A percentile compares a stretch with the other conserved stretches of the same genome.
These are phyloP conservation scores for Infundibulicybe gibba DNA, from an alignment of 768 basidiomycete species.

Conservation along the genomic window DNA sequence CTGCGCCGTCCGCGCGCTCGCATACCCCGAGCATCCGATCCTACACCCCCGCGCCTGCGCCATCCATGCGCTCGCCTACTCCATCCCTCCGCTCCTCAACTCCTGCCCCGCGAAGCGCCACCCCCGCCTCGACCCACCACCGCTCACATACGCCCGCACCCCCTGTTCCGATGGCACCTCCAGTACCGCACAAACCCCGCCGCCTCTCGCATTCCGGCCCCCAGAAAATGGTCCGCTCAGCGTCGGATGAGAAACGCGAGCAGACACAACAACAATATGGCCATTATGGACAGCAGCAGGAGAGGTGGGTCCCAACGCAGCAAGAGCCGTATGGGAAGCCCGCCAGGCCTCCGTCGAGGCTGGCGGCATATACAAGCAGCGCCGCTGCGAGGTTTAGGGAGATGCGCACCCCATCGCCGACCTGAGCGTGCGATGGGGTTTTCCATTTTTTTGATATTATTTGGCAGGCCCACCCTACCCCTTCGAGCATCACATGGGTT, in stretches of 20 bases:
- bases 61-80: constrained; percentile 25
- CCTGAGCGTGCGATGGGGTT: constrained; percentile 10
- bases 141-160: constrained; percentile 23
- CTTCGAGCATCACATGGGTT: background rate
- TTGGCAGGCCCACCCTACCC: constrained; percentile 25
- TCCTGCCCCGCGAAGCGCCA: constrained; percentile 25
- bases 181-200: constrained; percentile 41
- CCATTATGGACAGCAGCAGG: constrained; percentile 3
- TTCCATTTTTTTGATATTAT: constrained; percentile 3
- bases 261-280: constrained; percentile 36
- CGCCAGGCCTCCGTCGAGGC: constrained; percentile 23
- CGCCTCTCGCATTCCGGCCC: constrained; percentile 50
- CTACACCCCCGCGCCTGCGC: constrained; percentile 40
- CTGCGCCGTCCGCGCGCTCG: constrained; percentile 34
- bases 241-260: constrained; percentile 74
- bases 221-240: constrained; percentile 55
- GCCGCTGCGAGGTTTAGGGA: constrained; percentile 11
- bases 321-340: constrained; percentile 10
- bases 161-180: constrained; percentile 7
- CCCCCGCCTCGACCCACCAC: constrained; percentile 22
- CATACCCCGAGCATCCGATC: constrained; percentile 24
- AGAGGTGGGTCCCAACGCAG: background rate
- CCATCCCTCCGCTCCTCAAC: constrained; percentile 26
- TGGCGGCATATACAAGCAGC: constrained; percentile 17
- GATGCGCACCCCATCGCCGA: constrained; percentile 16